Conservation (phyloP, 106 monocot genomes). For the Alisma plantagoaquatica region DNA sequence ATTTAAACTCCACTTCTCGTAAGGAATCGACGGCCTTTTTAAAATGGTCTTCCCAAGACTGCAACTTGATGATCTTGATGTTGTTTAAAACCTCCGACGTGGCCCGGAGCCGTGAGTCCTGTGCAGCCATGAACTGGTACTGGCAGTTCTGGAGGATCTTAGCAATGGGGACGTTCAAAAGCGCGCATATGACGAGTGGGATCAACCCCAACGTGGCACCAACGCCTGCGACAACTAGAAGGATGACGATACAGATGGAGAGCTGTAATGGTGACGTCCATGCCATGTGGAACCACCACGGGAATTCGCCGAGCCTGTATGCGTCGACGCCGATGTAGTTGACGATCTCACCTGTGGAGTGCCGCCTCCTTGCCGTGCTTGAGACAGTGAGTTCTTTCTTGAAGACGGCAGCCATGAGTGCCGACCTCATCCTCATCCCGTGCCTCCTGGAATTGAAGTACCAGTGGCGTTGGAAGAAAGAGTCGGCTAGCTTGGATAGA, state of each 20-base stretch:
- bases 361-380: conserved; percentile 28
- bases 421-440: conserved; percentile 81
- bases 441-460: conserved; percentile 57
- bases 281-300: conserved; percentile 73
- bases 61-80: conserved; percentile 86
- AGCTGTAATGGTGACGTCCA: conserved; percentile 69
- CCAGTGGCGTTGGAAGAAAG: conserved; percentile 80
- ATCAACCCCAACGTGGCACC: conserved; percentile 50
- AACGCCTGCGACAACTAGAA: conserved; percentile 37
- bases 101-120: conserved; percentile 59
- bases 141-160: conserved; percentile 52
- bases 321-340: conserved; percentile 87
- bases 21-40: conserved; percentile 26
- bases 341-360: conserved; percentile 68
- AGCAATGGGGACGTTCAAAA: conserved; percentile 66
- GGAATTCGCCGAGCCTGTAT: conserved; percentile 74
- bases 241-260: conserved; percentile 28
- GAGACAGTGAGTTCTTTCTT: conserved; percentile 66
- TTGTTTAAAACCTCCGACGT: conserved; percentile 60
- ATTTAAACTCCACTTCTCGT: conserved; percentile 54
- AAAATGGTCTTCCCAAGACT: conserved; percentile 85
- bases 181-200: conserved; percentile 35
- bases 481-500: conserved; percentile 40
- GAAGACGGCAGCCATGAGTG: conserved; percentile 59
- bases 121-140: conserved; percentile 55